Evolutionary conservation across 2,329 filamentous ascomycete genomes (phyloP).

Genomic region (Fusarium lateritium): DNA sequence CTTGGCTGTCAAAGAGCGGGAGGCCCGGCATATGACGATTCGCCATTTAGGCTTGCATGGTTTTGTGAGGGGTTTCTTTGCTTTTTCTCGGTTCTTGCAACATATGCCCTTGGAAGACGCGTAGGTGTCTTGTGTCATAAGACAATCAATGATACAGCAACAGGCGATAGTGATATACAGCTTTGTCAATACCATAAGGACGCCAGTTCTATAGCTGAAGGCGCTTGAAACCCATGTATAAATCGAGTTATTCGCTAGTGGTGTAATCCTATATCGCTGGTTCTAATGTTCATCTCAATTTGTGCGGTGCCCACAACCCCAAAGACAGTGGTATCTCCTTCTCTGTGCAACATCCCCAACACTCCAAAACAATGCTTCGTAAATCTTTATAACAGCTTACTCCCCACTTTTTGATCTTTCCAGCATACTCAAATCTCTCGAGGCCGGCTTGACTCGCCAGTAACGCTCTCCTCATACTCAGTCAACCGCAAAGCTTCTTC

Average conservation of each 20-base stretch:
- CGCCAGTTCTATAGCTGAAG: not conserved
- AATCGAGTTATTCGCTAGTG: not conserved
- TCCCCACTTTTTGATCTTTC: conserved; percentile 1
- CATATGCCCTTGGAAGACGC: not conserved
- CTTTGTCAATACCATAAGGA: not conserved
- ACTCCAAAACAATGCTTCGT: conserved; percentile 3
- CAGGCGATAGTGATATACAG: too few species aligned
- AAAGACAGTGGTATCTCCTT: conserved; percentile 31
- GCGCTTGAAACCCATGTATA: not conserved
- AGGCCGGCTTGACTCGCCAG: conserved; percentile 43
- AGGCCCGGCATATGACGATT: not conserved
- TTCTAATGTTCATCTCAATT: conserved; percentile 17
- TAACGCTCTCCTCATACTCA: conserved; percentile 74
- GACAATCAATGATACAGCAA: not conserved
- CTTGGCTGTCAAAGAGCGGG: not conserved
- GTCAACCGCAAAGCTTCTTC: conserved; percentile 87
- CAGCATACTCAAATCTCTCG: conserved; percentile 15
- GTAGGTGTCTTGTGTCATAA: not conserved
- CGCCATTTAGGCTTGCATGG: not conserved
- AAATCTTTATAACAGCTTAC: not conserved
- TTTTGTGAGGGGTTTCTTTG: not conserved
- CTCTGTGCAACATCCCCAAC: conserved; percentile 9
- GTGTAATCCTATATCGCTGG: not conserved
- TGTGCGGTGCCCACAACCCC: conserved; percentile 1
- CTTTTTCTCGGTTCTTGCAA: not conserved